Conservation (phyloP, 2,329 filamentous ascomycete genomes). For the Teratosphaeria epicoccoides region DNA sequence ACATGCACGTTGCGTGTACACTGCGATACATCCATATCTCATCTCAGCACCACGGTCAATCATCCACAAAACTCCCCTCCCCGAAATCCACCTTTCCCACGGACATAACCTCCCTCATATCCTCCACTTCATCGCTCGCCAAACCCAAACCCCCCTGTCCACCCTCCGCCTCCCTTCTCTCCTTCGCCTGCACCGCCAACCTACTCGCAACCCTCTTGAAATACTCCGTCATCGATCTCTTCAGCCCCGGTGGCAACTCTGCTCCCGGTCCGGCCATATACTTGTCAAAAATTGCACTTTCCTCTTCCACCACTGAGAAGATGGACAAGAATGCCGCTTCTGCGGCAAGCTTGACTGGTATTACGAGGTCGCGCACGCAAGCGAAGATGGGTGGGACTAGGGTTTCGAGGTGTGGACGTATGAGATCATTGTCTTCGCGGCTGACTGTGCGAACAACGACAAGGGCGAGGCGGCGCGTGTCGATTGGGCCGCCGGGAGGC, state of each 20-base stretch:
- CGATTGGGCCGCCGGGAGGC: slow-evolving; percentile 64
- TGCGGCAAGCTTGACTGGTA: slow-evolving; percentile 88
- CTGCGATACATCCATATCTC: neutral
- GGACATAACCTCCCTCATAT: slow-evolving; percentile 92
- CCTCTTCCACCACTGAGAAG: slow-evolving; percentile 82
- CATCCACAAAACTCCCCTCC: slow-evolving; percentile 31
- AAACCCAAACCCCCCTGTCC: slow-evolving; percentile 76
- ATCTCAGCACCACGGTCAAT: neutral
- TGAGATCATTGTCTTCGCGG: slow-evolving; percentile 66
- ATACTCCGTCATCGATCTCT: slow-evolving; percentile 91
- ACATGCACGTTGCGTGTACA: too few relatives aligned
- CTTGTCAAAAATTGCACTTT: slow-evolving; percentile 78
- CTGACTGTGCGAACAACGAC: slow-evolving; percentile 81
- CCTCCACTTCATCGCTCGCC: slow-evolving; percentile 82
- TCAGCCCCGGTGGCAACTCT: slow-evolving; percentile 58
- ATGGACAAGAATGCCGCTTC: slow-evolving; percentile 89
- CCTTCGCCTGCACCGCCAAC: slow-evolving; percentile 74
- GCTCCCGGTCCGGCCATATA: slow-evolving; percentile 63
- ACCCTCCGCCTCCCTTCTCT: slow-evolving; percentile 83
- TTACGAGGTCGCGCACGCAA: slow-evolving; percentile 79
- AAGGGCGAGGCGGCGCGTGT: slow-evolving; percentile 75
- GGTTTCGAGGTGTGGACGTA: slow-evolving; percentile 67
- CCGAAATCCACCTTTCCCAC: slow-evolving; percentile 80
- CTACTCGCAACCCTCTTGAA: slow-evolving; percentile 86
- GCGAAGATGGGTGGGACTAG: slow-evolving; percentile 81